Percentiles rank a stretch among this genome's conserved stretches.
Conservation (phyloP, 1,284 basidiomycete genomes). For the Cronartium ribicola region DNA sequence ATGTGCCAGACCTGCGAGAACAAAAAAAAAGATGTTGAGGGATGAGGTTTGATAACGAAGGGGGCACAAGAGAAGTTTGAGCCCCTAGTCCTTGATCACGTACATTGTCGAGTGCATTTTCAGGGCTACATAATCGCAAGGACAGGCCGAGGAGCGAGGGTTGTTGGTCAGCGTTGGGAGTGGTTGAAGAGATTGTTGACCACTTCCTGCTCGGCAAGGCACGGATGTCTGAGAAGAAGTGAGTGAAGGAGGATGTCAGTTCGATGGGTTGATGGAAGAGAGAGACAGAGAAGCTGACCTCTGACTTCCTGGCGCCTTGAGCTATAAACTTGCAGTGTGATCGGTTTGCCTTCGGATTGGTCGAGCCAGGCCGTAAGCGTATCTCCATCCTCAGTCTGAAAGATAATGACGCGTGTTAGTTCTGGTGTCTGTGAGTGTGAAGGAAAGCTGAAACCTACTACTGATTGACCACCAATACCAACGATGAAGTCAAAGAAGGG, state of each 20-base stretch:
- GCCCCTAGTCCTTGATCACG: slow-evolving; percentile 20
- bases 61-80: slow-evolving; percentile 7
- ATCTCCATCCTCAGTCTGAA: slow-evolving; percentile 47
- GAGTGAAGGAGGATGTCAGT: slow-evolving; percentile 48
- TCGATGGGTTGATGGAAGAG: slow-evolving; percentile 75
- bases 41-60: background rate
- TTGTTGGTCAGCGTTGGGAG: slow-evolving; percentile 48
- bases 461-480: slow-evolving; percentile 66
- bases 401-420: background rate
- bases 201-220: slow-evolving; percentile 32
- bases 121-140: slow-evolving; percentile 83
- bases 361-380: slow-evolving; percentile 59
- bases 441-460: slow-evolving; percentile 1
- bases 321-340: slow-evolving; percentile 83
- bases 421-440: background rate
- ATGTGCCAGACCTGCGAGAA: slow-evolving; percentile 78
- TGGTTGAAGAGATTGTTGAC: slow-evolving; percentile 8
- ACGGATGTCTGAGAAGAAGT: slow-evolving; percentile 10
- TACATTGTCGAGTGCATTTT: slow-evolving; percentile 72
- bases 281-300: slow-evolving; percentile 58
- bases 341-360: slow-evolving; percentile 70
- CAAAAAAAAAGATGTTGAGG: background rate
- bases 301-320: slow-evolving; percentile 77
- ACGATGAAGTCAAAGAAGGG: slow-evolving; percentile 97
- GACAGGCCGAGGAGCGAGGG: slow-evolving; percentile 82